Evolutionary conservation across 169 alveolate genomes (phyloP).

Genomic region (Cryptosporidium sp.): DNA sequence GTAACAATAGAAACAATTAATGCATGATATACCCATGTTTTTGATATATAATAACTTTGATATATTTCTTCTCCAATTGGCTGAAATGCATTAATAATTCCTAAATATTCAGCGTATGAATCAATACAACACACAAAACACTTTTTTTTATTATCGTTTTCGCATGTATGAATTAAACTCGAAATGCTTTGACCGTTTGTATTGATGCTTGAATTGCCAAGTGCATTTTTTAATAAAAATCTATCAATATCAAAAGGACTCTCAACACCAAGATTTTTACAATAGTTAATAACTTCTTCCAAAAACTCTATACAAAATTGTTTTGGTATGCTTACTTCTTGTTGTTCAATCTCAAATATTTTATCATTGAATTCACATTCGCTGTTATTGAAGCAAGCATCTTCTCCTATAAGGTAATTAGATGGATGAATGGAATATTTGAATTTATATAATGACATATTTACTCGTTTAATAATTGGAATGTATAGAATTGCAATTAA

Average conservation of each 20-base stretch:
- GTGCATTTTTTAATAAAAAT: conserved; percentile 13
- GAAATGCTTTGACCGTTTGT: background rate
- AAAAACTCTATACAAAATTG: conserved; percentile 64
- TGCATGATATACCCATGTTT: conserved; percentile 53
- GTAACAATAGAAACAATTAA: conserved; percentile 16
- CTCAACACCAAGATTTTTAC: conserved; percentile 4
- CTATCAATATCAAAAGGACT: conserved; percentile 51
- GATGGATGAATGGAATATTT: conserved; percentile 29
- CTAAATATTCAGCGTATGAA: conserved; percentile 66
- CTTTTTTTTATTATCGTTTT: background rate
- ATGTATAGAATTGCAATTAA: conserved; percentile 32
- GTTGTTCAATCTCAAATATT: conserved; percentile 2
- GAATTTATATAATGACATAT: conserved; percentile 57
- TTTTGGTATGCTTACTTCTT: background rate
- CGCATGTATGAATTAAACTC: conserved; percentile 51
- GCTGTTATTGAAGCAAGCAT: background rate
- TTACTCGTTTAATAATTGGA: conserved; percentile 57
- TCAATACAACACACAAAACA: conserved; percentile 52
- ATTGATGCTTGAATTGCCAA: background rate
- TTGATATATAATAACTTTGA: conserved; percentile 4
- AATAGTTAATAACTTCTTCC: conserved; percentile 38
- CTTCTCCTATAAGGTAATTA: background rate
- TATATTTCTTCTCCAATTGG: background rate
- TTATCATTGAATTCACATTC: conserved; percentile 3
- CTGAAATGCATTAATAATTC: conserved; percentile 34